A percentile compares a stretch with the other conserved stretches of the same genome.
Conservation (phyloP, 2,329 filamentous ascomycete genomes). For the Phaeomoniella chlamydospora region DNA sequence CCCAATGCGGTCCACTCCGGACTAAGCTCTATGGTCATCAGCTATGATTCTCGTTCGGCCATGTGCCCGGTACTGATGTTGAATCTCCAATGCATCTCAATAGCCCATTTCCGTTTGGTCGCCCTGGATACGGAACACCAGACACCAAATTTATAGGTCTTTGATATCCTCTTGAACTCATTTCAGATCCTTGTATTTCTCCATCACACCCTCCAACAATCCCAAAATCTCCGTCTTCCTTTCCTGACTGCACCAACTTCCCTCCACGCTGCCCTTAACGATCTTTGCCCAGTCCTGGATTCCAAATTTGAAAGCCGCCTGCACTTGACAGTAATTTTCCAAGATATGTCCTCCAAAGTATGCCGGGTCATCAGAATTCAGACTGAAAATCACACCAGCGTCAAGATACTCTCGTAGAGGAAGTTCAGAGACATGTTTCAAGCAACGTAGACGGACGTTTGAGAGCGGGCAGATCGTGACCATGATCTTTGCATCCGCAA, state of each 20-base stretch:
- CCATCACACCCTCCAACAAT: not conserved
- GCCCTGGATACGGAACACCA: too few species aligned
- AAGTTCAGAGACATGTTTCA: slow-evolving; percentile 36
- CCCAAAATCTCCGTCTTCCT: slow-evolving; percentile 45
- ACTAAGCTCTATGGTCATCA: too few species aligned
- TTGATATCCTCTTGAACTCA: too few species aligned
- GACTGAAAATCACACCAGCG: slow-evolving; percentile 49
- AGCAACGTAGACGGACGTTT: slow-evolving; percentile 51
- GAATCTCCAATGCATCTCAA: too few species aligned
- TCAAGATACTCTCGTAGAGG: slow-evolving; percentile 51
- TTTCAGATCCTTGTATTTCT: too few species aligned
- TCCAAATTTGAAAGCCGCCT: slow-evolving; percentile 52
- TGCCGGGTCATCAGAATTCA: slow-evolving; percentile 62
- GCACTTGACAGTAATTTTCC: slow-evolving; percentile 62
- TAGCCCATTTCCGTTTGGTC: too few species aligned
- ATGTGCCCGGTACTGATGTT: too few species aligned
- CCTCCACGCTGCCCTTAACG: slow-evolving; percentile 45
- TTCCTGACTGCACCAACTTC: slow-evolving; percentile 53
- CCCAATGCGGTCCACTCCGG: too few species aligned
- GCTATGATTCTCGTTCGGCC: too few species aligned
- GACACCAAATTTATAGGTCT: too few species aligned
- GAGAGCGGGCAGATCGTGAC: slow-evolving; percentile 61
- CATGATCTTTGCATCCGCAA: slow-evolving; percentile 44
- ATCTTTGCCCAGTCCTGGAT: slow-evolving; percentile 54
- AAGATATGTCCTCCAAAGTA: slow-evolving; percentile 65